phyloP scores from a whole-genome alignment of 1,284 basidiomycete genomes.

The Ustilago crameri region DNA sequence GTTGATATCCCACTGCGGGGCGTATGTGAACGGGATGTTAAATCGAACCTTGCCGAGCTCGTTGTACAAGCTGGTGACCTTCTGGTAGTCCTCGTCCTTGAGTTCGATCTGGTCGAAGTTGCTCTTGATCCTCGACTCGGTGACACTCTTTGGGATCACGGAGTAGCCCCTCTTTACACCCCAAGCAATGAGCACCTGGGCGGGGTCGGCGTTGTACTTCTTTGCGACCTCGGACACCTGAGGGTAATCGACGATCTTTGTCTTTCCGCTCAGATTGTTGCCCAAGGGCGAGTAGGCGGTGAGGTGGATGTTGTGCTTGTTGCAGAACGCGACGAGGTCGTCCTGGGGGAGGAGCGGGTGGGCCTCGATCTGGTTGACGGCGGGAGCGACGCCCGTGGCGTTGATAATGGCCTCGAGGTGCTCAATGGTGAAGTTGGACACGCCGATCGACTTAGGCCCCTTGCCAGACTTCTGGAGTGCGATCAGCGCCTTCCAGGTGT shows the following conservation, averaged over 20 bases:
- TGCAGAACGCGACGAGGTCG: conserved; percentile 58
- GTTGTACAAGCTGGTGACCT: conserved; percentile 54
- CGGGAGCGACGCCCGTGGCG: conserved; percentile 81
- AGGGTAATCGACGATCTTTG: conserved; percentile 63
- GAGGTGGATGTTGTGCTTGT: conserved; percentile 64
- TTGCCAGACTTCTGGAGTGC: conserved; percentile 70
- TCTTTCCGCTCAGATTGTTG: conserved; percentile 63
- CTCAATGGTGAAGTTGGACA: conserved; percentile 82
- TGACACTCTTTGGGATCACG: conserved; percentile 70
- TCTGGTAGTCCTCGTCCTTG: conserved; percentile 63
- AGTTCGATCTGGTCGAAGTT: conserved; percentile 68
- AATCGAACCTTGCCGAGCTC: conserved; percentile 63
- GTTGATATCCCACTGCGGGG: conserved; percentile 58
- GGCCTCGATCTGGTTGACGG: conserved; percentile 83
- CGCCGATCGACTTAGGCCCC: conserved; percentile 70
- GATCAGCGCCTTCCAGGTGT: conserved; percentile 84
- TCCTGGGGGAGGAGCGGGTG: conserved; percentile 74
- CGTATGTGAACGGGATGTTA: conserved; percentile 61
- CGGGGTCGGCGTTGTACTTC: conserved; percentile 64
- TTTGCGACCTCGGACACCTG: conserved; percentile 67
- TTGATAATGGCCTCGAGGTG: conserved; percentile 78
- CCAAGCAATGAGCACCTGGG: conserved; percentile 69
- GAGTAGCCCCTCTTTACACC: conserved; percentile 67
- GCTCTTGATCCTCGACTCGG: conserved; percentile 63
- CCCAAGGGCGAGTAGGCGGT: conserved; percentile 70